A percentile compares a stretch with the other conserved stretches of the same genome.
Conservation (phyloP, 306 rosid species). For the Quercus parvula region DNA sequence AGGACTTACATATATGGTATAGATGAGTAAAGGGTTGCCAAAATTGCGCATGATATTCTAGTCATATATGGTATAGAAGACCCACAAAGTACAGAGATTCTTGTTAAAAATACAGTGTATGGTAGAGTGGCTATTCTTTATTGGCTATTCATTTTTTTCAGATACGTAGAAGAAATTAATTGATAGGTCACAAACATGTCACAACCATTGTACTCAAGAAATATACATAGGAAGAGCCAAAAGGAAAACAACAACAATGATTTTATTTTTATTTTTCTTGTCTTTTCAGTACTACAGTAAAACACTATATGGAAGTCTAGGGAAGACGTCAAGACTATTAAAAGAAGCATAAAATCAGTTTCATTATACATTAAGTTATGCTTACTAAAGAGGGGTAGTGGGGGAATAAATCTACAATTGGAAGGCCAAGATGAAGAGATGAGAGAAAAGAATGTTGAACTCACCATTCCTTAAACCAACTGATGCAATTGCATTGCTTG, state of each 20-base stretch:
- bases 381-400: not conserved
- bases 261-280: not conserved
- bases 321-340: not conserved
- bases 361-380: too few relatives aligned
- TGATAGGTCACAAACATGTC: too few relatives aligned
- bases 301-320: not conserved
- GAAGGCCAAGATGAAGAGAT: constrained; percentile 8
- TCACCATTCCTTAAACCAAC: constrained; percentile 69
- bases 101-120: not conserved
- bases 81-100: not conserved
- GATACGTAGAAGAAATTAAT: too few relatives aligned
- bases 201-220: too few relatives aligned
- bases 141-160: too few relatives aligned
- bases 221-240: too few relatives aligned
- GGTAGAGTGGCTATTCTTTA: not conserved
- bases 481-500: constrained; percentile 67
- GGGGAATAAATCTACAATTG: not conserved
- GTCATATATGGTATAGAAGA: not conserved
- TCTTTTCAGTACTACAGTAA: not conserved
- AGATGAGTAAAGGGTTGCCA: too few relatives aligned
- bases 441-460: constrained; percentile 17
- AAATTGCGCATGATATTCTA: too few relatives aligned
- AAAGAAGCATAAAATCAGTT: not conserved
- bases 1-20: too few relatives aligned
- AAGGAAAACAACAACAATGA: too few relatives aligned